Percentiles rank a stretch among this genome's conserved stretches.
Conservation (phyloP, 164 flowering plant species). For the Liquidambar formosana region DNA sequence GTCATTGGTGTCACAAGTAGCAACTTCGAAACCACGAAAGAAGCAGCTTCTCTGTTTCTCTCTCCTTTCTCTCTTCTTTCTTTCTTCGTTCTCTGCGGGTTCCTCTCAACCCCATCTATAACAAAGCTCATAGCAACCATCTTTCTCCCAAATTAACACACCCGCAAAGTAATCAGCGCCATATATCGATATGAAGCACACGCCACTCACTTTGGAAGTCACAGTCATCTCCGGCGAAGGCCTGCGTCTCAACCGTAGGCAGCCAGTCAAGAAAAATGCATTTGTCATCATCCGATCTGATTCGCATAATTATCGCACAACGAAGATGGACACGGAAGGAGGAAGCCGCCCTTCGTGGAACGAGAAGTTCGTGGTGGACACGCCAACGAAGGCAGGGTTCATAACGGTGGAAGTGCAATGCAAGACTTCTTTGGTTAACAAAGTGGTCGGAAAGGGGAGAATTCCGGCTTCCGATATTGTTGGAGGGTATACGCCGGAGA, state of each 20-base stretch:
- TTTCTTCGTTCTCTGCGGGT: no score
- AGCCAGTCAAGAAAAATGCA: conserved; percentile 23
- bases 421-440: conserved; percentile 10
- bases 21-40: no score
- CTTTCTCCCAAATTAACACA: no score
- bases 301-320: conserved; percentile 3
- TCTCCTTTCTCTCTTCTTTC: conserved; percentile 4
- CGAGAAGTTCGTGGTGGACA: conserved; percentile 18
- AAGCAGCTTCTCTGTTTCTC: neutral
- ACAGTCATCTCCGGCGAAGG: conserved; percentile 29
- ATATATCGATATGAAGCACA: no score
- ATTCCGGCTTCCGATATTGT: conserved; percentile 53
- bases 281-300: conserved; percentile 16
- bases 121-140: no score
- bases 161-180: no score
- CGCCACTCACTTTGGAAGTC: conserved; percentile 13
- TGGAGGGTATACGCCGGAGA: conserved; percentile 39
- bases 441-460: conserved; percentile 33
- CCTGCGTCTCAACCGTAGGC: neutral
- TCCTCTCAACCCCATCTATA: neutral
- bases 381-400: conserved; percentile 1
- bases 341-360: conserved; percentile 28
- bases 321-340: conserved; percentile 15
- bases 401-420: conserved; percentile 13
- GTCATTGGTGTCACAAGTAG: no score